Evolutionary conservation across 2,329 filamentous ascomycete genomes (phyloP), one percentile per base, ranked within the genome.

Genomic region (Huntiella omanensis): DNA sequence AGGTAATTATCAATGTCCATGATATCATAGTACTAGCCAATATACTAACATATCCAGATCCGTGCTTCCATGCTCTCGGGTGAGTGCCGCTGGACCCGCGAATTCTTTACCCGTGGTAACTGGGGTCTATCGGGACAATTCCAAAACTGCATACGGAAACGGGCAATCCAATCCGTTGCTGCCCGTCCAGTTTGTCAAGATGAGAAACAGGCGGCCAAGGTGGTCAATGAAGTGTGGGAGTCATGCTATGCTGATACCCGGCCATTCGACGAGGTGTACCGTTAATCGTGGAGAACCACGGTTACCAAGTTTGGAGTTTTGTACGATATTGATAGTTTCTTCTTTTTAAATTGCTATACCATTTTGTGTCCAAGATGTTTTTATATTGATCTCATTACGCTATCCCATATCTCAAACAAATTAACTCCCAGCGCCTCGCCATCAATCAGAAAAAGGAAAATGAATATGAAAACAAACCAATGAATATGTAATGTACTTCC

Each of bases 191-290:
- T 71, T 40, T 91, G 87, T 58, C 83, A 83, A 60, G 83, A 93
- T 61, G 79, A 93, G 55, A 77, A 78, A 11, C 83, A 96, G 54
- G 91, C 91, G 3, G 73, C 76, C 44, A 84, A 82, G 64, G 78
- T 92, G 19, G 85, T 98, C 49, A 91, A 96, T 62, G 80, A 93
- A 62, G 91, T 98, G n/a, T 98, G 88, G 85, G 87, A 94, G 54
- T 95, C 86, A 55, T 98, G 91, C 62, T 98, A 93, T 60, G 68
- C 75, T 44, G 91, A 98, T 62, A 96, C 88, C 3, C 70, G 91
- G 57, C 91, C 91, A 2, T 98, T 98, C 62, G 86, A 96, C 60
- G 88, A 96, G 60, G 86, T 98, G 45, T 98, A 94, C 61, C 78
- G 84, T 60, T 88, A 19, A 34, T 16, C 7, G 28, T 10, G 22